Percentiles rank a stretch among this genome's conserved stretches.
These are phyloP conservation scores for Pyrenochaeta sp. DNA, from an alignment of 2,329 filamentous ascomycete genomes.

Conservation along the genomic window DNA sequence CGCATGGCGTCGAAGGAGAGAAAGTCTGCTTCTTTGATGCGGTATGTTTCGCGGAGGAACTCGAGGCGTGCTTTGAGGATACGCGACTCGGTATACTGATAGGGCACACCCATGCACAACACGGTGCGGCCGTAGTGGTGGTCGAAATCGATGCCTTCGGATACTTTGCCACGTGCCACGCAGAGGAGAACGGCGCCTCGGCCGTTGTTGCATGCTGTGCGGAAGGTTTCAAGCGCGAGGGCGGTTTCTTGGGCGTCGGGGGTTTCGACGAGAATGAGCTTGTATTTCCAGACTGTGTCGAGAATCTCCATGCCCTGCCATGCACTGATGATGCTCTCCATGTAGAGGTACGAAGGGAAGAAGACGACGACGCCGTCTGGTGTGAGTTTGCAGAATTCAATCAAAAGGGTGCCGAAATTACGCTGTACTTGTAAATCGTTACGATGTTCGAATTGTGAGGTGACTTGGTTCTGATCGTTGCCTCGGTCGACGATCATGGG, in stretches of 20 bases:
- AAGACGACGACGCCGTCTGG: constrained; percentile 99
- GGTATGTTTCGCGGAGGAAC: constrained; percentile 95
- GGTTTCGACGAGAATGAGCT: constrained; percentile 96
- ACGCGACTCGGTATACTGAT: constrained; percentile 97
- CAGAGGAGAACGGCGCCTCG: constrained; percentile 91
- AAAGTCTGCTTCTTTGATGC: constrained; percentile 96
- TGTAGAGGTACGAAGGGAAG: constrained; percentile 98
- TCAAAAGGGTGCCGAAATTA: constrained; percentile 92
- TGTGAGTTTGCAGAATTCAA: constrained; percentile 94
- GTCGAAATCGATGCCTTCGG: constrained; percentile 98
- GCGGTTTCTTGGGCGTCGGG: constrained; percentile 97
- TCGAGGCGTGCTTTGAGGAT: constrained; percentile 95
- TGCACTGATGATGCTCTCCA: constrained; percentile 99
- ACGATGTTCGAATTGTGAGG: constrained; percentile 91
- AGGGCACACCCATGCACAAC: constrained; percentile 94
- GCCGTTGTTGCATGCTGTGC: constrained; percentile 96
- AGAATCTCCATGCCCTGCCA: constrained; percentile 99
- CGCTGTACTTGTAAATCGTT: constrained; percentile 97
- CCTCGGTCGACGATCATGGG: constrained; percentile 97
- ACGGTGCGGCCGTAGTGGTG: constrained; percentile 97
- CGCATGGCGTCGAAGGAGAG: constrained; percentile 99
- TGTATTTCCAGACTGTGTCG: constrained; percentile 99
- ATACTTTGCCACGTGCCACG: constrained; percentile 95
- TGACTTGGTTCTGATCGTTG: constrained; percentile 91
- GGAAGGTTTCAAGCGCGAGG: constrained; percentile 92